Evolutionary conservation across 805 yeast genomes (phyloP).

Genomic region (Kuraishia floccosa): DNA sequence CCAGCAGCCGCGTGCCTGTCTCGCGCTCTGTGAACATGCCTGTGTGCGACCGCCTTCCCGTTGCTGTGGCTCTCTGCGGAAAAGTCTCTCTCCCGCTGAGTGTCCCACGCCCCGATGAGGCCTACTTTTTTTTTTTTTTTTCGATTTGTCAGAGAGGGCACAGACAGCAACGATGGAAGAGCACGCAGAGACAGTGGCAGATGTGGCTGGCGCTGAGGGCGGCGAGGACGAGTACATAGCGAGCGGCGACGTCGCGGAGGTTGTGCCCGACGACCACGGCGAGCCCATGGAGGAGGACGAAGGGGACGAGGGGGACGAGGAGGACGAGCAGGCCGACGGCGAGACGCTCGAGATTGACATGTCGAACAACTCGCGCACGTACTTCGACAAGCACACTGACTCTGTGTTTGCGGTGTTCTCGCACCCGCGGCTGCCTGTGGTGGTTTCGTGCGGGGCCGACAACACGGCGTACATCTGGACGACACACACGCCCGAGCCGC

Average conservation of each 20-base stretch:
- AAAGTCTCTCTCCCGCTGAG: too few species aligned
- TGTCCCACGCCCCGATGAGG: not conserved
- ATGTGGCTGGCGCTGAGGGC: too few species aligned
- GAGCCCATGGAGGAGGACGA: conserved; percentile 27
- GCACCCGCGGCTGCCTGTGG: conserved; percentile 79
- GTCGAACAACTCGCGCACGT: conserved; percentile 81
- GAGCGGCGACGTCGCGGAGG: conserved; percentile 19
- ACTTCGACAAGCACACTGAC: conserved; percentile 85
- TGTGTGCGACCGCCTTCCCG: too few species aligned
- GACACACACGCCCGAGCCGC: conserved; percentile 76
- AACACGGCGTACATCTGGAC: conserved; percentile 88
- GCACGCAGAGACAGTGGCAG: too few species aligned
- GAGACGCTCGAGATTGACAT: conserved; percentile 68
- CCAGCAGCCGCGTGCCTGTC: too few species aligned
- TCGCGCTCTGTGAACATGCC: too few species aligned
- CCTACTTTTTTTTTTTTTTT: not conserved
- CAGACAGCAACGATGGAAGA: too few species aligned
- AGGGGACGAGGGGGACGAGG: conserved; percentile 26
- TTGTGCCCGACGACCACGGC: conserved; percentile 15
- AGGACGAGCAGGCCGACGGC: conserved; percentile 26
- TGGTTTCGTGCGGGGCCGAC: conserved; percentile 94
- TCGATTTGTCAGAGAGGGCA: too few species aligned
- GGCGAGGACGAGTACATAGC: conserved; percentile 16
- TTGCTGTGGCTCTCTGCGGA: too few species aligned
- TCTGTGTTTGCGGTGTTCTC: conserved; percentile 73